Conservation (phyloP, 371 early-diverging fungal genomes). For the Mortierella sp. region DNA sequence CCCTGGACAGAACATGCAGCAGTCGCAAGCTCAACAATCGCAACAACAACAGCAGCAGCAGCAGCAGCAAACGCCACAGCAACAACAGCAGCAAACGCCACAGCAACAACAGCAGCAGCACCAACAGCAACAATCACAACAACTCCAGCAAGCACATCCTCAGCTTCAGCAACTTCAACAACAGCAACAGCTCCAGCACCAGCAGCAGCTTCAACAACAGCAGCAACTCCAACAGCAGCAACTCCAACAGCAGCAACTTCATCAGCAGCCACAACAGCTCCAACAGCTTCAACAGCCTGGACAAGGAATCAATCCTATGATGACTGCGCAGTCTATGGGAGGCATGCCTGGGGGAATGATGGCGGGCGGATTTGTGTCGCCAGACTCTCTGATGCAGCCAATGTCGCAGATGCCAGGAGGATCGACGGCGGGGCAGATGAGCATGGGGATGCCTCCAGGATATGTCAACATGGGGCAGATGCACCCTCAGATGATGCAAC, state of each 20-base stretch:
- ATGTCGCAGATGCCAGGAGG: constrained; percentile 26
- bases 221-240: constrained; percentile 17
- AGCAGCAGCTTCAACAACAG: constrained; percentile 10
- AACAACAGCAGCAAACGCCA: constrained; percentile 17
- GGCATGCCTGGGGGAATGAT: constrained; percentile 31
- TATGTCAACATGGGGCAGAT: constrained; percentile 42
- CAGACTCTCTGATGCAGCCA: constrained; percentile 44
- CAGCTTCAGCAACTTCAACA: constrained; percentile 8
- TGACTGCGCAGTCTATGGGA: constrained; percentile 28
- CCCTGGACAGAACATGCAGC: constrained; percentile 7
- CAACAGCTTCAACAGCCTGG: constrained; percentile 27
- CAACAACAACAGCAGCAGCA: constrained; percentile 18
- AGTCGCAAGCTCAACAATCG: constrained; percentile 17
- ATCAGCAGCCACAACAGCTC: constrained; percentile 19
- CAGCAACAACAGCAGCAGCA: constrained; percentile 17
- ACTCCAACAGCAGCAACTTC: constrained; percentile 22
- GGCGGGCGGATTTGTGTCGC: constrained; percentile 50
- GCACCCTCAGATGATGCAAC: constrained; percentile 53
- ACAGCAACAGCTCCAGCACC: too few relatives aligned
- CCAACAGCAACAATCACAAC: constrained; percentile 24
- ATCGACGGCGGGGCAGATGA: constrained; percentile 39
- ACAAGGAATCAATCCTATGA: constrained; percentile 44
- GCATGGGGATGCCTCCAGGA: constrained; percentile 35
- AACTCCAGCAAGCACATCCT: constrained; percentile 16
- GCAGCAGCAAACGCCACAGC: constrained; percentile 16